Percentiles rank a stretch among this genome's conserved stretches.
These are phyloP conservation scores for Blyttiomyces sp. DNA, from an alignment of 371 early-diverging fungal genomes.

Conservation along the genomic window DNA sequence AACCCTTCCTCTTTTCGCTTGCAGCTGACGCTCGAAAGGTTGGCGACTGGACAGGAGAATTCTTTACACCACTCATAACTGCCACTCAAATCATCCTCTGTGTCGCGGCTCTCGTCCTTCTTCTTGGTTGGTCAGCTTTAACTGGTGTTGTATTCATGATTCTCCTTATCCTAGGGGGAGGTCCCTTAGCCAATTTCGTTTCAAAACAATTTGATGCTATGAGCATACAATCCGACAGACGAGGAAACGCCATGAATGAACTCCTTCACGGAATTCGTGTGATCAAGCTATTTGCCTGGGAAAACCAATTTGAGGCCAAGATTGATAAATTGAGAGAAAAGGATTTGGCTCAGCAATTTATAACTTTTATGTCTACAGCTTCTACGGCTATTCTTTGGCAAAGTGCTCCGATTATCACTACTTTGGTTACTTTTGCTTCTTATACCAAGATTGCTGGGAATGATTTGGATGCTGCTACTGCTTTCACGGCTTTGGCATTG, in stretches of 20 bases:
- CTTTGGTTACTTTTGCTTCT: conserved; percentile 14
- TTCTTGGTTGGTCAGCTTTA: conserved; percentile 38
- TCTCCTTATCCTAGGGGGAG: conserved; percentile 25
- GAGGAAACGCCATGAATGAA: conserved; percentile 28
- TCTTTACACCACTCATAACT: conserved; percentile 9
- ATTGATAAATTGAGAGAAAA: conserved; percentile 16
- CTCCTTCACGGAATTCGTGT: conserved; percentile 25
- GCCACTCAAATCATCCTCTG: conserved; percentile 29
- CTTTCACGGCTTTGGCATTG: conserved; percentile 39
- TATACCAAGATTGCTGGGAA: conserved; percentile 2
- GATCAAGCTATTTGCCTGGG: conserved; percentile 37
- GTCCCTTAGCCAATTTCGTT: conserved; percentile 7
- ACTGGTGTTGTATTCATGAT: conserved; percentile 38
- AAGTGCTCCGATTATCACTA: conserved; percentile 15
- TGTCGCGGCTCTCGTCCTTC: conserved; percentile 18
- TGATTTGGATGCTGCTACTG: conserved; percentile 37
- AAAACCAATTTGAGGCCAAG: conserved; percentile 25
- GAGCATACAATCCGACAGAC: too few relatives aligned
- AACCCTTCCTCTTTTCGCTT: too few relatives aligned
- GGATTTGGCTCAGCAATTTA: too few relatives aligned
- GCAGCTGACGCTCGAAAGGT: conserved; percentile 9
- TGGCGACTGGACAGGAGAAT: conserved; percentile 10
- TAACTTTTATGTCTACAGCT: too few relatives aligned
- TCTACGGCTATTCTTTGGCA: too few relatives aligned
- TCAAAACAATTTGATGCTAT: too few relatives aligned